Evolutionary conservation across 164 flowering plant species (phyloP), one percentile per base, ranked within the genome.

Genomic region (Nymphaea thermarum): DNA sequence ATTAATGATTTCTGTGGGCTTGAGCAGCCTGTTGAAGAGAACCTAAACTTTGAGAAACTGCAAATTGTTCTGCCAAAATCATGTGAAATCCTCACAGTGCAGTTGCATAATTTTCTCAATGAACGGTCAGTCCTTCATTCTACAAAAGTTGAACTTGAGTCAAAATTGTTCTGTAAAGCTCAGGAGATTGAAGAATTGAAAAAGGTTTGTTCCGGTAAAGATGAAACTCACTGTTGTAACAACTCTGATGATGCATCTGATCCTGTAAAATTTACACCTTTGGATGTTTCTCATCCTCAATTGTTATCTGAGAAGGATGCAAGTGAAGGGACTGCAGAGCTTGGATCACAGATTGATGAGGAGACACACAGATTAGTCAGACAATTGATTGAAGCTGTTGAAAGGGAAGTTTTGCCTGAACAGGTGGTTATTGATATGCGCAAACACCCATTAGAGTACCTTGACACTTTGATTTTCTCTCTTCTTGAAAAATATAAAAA

Each of bases 401-500:
- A 76, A 72, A 67, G 67, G 43, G 77, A 75, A 71, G 65, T 77
- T 63, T 81, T 83, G 45, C 77, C 64, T 61, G 25, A 10, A 61
- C 16, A 72, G n/a, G 6, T 65, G 44, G 79, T 64, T 4, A 66
- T 63, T n/a, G 69, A 76, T 66, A 44, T 71, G 11, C 76, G 80
- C 65, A 69, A 65, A 59, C 62, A 76, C 14, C 82, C 86, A 65
- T 62, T 76, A 44, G 72, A 77, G 43, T 76, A 43, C 15, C 68
- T 95, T 55, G 85, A 83, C 74, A 80, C 80, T 64, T 72, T 80
- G 65, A 73, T 90, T 41, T 67, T 76, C 65, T 68, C 71, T 64
- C 86, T 92, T 74, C 71, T 89, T 77, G 77, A 81, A 68, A 88
- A 82, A 64, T 85, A 77, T 72, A 79, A 68, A 66, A 86, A 82